Percentiles rank a stretch among this genome's conserved stretches.
These are phyloP conservation scores for Micromonas pusilla DNA, from an alignment of 139 green algal species.

Conservation along the genomic window DNA sequence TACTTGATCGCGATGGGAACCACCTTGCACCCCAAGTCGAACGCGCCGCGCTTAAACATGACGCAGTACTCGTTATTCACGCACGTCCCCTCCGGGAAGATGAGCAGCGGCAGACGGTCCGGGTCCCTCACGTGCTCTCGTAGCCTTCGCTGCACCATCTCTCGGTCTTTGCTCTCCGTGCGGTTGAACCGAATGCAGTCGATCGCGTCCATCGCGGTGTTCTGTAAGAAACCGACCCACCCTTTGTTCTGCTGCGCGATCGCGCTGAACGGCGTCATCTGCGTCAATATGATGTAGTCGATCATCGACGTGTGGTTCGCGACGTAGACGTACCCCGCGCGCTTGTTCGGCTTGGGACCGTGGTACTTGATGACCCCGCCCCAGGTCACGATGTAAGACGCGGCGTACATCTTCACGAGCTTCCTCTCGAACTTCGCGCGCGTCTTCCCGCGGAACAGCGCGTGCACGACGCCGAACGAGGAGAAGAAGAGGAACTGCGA, in stretches of 20 bases:
- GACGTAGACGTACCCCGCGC: slow-evolving; percentile 73
- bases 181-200: slow-evolving; percentile 97
- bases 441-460: slow-evolving; percentile 42
- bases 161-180: slow-evolving; percentile 82
- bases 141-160: slow-evolving; percentile 58
- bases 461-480: slow-evolving; percentile 64
- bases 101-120: slow-evolving; percentile 80
- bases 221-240: slow-evolving; percentile 84
- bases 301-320: slow-evolving; percentile 99
- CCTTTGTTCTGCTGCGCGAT: slow-evolving; percentile 90
- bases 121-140: slow-evolving; percentile 62
- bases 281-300: slow-evolving; percentile 90
- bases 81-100: slow-evolving; percentile 98
- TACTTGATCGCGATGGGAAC: slow-evolving; percentile 97
- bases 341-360: slow-evolving; percentile 68
- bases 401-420: slow-evolving; percentile 64
- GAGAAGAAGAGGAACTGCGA: slow-evolving; percentile 68
- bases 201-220: slow-evolving; percentile 66
- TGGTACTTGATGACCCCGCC: slow-evolving; percentile 81
- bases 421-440: slow-evolving; percentile 28
- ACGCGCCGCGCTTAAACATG: slow-evolving; percentile 97
- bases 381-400: slow-evolving; percentile 79
- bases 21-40: slow-evolving; percentile 78
- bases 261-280: slow-evolving; percentile 78
- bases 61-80: slow-evolving; percentile 99